Conservation (phyloP, 495 filamentous ascomycete species). For the Penicillium malachiteum region DNA sequence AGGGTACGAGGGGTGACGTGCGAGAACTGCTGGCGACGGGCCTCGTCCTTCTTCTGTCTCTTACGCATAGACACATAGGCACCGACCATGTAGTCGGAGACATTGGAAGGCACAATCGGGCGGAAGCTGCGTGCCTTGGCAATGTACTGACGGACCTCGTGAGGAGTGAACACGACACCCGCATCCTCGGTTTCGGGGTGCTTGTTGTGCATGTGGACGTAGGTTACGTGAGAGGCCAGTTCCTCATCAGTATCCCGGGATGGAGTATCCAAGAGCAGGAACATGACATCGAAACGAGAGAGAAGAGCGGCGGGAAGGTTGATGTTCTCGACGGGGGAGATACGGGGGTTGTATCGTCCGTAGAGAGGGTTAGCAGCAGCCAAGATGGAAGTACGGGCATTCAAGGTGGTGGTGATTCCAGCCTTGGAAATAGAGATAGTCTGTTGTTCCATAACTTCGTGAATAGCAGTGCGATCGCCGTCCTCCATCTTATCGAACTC, state of each 20-base stretch:
- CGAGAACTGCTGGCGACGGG: conserved; percentile 81
- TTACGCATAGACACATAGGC: conserved; percentile 92
- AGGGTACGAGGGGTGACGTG: conserved; percentile 92
- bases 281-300: conserved; percentile 95
- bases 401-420: conserved; percentile 92
- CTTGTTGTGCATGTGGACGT: conserved; percentile 95
- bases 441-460: conserved; percentile 99
- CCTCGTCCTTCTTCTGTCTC: conserved; percentile 84
- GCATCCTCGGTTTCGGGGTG: conserved; percentile 75
- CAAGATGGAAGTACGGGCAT: conserved; percentile 95
- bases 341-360: conserved; percentile 93
- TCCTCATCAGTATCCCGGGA: conserved; percentile 85
- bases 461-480: conserved; percentile 90
- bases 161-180: conserved; percentile 76
- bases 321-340: conserved; percentile 97
- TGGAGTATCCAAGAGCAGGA: conserved; percentile 92
- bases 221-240: conserved; percentile 91
- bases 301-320: conserved; percentile 94
- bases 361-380: conserved; percentile 97
- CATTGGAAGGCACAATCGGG: conserved; percentile 74
- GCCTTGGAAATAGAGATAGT: conserved; percentile 99
- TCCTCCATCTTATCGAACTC: conserved; percentile 99
- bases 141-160: conserved; percentile 93
- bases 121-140: conserved; percentile 87
- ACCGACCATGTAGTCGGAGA: conserved; percentile 94